phyloP scores from a whole-genome alignment of 2,329 filamentous ascomycete species.

The Stachybotrys elegans region DNA sequence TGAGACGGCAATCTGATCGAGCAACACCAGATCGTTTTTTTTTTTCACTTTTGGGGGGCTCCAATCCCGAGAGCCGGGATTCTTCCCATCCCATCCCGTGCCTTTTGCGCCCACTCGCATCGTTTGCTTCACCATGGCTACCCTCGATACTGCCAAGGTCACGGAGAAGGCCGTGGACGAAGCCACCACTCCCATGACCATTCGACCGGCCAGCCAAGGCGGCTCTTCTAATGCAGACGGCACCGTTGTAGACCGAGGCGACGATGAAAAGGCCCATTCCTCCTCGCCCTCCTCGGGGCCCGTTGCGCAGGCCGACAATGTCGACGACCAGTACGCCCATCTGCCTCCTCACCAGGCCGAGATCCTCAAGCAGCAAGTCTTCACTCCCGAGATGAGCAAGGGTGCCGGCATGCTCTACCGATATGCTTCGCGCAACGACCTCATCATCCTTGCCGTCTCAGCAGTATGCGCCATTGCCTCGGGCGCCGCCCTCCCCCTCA shows the following conservation, averaged over 20 bases:
- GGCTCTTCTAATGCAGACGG: neutral
- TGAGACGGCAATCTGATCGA: too few relatives aligned
- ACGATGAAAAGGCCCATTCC: neutral
- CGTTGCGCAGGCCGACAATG: slow-evolving; percentile 28
- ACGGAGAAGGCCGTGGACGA: too few relatives aligned
- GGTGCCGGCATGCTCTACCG: slow-evolving; percentile 63
- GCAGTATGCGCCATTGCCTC: slow-evolving; percentile 62
- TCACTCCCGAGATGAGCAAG: slow-evolving; percentile 58
- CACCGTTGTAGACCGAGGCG: neutral
- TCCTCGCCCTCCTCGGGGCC: too few relatives aligned
- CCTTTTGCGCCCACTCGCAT: too few relatives aligned
- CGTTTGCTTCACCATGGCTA: too few relatives aligned
- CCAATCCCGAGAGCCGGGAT: too few relatives aligned
- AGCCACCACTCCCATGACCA: too few relatives aligned
- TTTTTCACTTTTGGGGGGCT: too few relatives aligned
- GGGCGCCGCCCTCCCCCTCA: slow-evolving; percentile 71
- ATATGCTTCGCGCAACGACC: slow-evolving; percentile 62
- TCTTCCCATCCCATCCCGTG: too few relatives aligned
- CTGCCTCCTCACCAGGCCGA: slow-evolving; percentile 60
- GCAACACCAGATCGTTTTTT: too few relatives aligned
- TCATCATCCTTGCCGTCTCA: slow-evolving; percentile 58
- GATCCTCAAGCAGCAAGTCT: slow-evolving; percentile 64
- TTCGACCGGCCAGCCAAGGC: neutral
- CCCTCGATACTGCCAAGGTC: too few relatives aligned
- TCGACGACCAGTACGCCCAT: slow-evolving; percentile 53